phyloP scores from a whole-genome alignment of 2,329 filamentous ascomycete species.

The Beauveria brongniartii region DNA sequence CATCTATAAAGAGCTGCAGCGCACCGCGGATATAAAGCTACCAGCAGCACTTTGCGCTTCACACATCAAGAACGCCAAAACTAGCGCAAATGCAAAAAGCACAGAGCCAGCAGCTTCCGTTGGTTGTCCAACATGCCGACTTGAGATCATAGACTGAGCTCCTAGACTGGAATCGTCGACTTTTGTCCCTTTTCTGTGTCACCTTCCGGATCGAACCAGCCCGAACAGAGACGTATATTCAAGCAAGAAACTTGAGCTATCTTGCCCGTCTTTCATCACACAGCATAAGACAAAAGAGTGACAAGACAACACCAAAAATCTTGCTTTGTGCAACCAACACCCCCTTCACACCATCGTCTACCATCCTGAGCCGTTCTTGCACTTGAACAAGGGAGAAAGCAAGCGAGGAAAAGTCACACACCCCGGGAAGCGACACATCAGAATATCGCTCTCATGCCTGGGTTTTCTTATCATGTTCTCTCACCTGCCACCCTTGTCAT shows the following conservation, averaged over 20 bases:
- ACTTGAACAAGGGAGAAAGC: too few species aligned
- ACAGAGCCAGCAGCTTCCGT: background rate
- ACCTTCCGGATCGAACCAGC: background rate
- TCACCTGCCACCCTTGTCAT: background rate
- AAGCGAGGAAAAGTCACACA: too few species aligned
- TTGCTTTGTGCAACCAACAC: background rate
- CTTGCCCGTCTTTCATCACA: background rate
- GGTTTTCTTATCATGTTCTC: background rate
- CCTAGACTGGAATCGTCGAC: background rate
- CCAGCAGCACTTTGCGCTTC: background rate
- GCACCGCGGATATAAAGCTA: background rate
- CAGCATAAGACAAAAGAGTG: background rate
- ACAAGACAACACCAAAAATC: background rate
- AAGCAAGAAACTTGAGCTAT: background rate
- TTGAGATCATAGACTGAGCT: too few species aligned
- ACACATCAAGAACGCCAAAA: background rate
- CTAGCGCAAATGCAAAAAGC: background rate
- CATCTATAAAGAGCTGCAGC: too few species aligned
- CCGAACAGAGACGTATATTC: too few species aligned
- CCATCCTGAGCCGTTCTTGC: too few species aligned
- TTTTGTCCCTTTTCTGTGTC: background rate
- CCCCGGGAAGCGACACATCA: too few species aligned
- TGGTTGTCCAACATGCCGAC: background rate
- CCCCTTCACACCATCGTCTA: too few species aligned
- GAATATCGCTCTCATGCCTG: too few species aligned